Evolutionary conservation across 2,329 filamentous ascomycete species (phyloP), one percentile per base, ranked within the genome.

Genomic region (Apiospora marii): DNA sequence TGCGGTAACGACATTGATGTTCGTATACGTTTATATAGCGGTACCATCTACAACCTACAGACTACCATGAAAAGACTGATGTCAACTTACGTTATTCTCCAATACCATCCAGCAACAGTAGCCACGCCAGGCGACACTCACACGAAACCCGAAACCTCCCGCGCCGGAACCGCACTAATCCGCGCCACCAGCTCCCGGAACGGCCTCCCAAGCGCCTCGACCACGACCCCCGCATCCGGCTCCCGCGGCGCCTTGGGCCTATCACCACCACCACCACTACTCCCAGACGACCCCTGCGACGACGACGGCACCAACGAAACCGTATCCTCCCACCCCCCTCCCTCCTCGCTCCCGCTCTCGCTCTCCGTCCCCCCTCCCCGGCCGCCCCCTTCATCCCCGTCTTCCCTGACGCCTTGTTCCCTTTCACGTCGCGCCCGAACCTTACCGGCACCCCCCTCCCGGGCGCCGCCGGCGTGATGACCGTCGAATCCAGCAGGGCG

Each of bases 401-500:
- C 67, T 68, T 68, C n/a, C 67, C 67, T 27, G 41, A 19, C 13
- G n/a, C 37, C 48, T 44, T 53, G 14, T 1, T 10, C 4, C 37
- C n/a, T 22, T n/a, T 12, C 1, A 70, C 68, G 27, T 58, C 68
- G 27, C 34, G 30, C 19, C 68, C 68, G 48, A 37, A 53, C 10
- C 68, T 48, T n/a, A 58, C n/a, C 13, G 67, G 41, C 58, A 41
- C 58, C 2, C 58, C 58, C n/a, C 7, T 8, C 4, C 92, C 91
- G 1, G 82, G 78, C 0, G 85, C 80, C 0, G 83, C 86, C 0
- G 93, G 92, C 1, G 92, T 93, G 74, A 95, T 91, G 67, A 87
- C 80, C 0, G 93, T 93, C n/a, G 87, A 84, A 78, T 95, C 91
- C 3, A 95, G 84, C 8, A 95, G 84, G 0, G 88, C 84, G 79